phyloP scores from a whole-genome alignment of 78 protist genomes.

The Polysphondylium violaceum region DNA sequence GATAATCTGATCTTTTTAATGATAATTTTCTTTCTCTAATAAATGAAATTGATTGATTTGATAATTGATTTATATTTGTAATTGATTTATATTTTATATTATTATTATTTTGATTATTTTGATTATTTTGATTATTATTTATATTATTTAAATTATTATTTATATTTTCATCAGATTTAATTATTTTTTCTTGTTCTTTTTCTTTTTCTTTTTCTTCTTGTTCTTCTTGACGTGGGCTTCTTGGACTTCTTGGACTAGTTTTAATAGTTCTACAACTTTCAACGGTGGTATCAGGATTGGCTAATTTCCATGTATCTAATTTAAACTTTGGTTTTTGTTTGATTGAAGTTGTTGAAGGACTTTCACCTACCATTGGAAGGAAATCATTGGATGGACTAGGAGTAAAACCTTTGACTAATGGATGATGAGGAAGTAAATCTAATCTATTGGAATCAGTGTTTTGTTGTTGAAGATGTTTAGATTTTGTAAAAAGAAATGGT shows the following conservation, averaged over 20 bases:
- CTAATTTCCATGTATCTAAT: constrained; percentile 13
- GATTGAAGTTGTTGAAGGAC: background rate
- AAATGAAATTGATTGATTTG: background rate
- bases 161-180: background rate
- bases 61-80: background rate
- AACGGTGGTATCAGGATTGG: constrained; percentile 9
- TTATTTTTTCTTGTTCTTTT: background rate
- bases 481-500: background rate
- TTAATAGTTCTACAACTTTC: constrained; percentile 7
- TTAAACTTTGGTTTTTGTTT: background rate
- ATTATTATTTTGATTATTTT: background rate
- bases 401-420: background rate
- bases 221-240: too few species aligned
- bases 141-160: too few species aligned
- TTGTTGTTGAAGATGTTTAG: background rate
- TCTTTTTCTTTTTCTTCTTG: background rate
- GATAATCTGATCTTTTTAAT: background rate
- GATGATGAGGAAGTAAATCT: background rate
- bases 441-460: constrained; percentile 1
- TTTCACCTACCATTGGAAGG: background rate
- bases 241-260: constrained; percentile 42
- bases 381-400: background rate
- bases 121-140: too few species aligned
- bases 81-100: background rate
- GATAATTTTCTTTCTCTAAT: constrained; percentile 15